Percentiles rank a stretch among this genome's conserved stretches.
phyloP scores from a whole-genome alignment of 2,329 filamentous ascomycete species.

The Periconia macrospinosa region DNA sequence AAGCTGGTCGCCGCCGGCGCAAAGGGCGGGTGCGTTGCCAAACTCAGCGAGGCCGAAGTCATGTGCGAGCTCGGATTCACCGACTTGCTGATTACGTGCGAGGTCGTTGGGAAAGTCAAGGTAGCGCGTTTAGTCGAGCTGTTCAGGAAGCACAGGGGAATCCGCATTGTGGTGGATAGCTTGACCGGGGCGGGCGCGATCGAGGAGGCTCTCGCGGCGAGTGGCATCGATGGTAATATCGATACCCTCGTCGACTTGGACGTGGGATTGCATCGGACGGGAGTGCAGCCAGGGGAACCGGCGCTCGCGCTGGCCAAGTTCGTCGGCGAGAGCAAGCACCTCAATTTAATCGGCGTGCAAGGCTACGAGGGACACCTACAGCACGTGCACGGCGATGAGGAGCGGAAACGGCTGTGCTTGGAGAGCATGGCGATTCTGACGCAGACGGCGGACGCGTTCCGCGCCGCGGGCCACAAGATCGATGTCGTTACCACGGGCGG shows the following conservation, averaged over 20 bases:
- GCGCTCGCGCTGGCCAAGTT: constrained; percentile 46
- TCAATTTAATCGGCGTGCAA: constrained; percentile 54
- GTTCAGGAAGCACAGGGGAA: constrained; percentile 39
- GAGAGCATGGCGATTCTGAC: constrained; percentile 51
- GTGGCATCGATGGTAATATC: constrained; percentile 45
- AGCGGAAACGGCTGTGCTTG: constrained; percentile 48
- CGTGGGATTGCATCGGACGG: constrained; percentile 55
- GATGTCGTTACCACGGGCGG: constrained; percentile 57
- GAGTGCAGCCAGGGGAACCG: constrained; percentile 48
- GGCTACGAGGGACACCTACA: constrained; percentile 59
- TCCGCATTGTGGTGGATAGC: constrained; percentile 55
- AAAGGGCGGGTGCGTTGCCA: constrained; percentile 56
- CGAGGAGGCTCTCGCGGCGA: constrained; percentile 44
- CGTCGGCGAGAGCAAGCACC: constrained; percentile 39
- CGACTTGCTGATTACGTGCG: constrained; percentile 56
- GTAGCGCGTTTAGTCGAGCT: constrained; percentile 51
- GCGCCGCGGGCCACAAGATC: constrained; percentile 48
- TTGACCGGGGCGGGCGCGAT: constrained; percentile 50
- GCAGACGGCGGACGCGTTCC: constrained; percentile 47
- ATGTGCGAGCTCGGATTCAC: constrained; percentile 49
- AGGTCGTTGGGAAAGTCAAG: constrained; percentile 53
- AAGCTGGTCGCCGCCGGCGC: constrained; percentile 52
- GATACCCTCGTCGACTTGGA: constrained; percentile 53
- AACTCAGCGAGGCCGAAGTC: constrained; percentile 49
- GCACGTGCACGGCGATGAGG: constrained; percentile 51